These are phyloP conservation scores for Glaciozyma martinii DNA, from an alignment of 768 basidiomycete species.

Conservation along the genomic window DNA sequence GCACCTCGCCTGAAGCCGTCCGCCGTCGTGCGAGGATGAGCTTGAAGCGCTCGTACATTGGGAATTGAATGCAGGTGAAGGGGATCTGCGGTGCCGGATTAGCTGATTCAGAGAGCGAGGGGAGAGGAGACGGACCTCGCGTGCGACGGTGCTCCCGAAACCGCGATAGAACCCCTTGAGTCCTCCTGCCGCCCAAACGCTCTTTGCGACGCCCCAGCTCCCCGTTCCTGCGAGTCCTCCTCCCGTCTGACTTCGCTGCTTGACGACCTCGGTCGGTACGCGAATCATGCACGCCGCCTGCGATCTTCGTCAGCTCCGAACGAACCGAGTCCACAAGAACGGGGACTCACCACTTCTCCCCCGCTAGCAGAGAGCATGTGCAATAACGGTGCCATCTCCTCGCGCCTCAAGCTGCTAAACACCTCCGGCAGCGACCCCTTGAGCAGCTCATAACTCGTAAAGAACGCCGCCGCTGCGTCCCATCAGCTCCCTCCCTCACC, in stretches of 20 bases:
- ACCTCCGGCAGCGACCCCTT: slow-evolving; percentile 64
- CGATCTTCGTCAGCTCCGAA: not conserved
- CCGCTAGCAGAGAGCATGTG: slow-evolving; percentile 51
- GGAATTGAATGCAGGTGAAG: slow-evolving; percentile 92
- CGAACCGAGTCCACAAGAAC: not conserved
- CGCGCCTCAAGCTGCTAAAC: slow-evolving; percentile 46
- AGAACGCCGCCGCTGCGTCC: slow-evolving; percentile 79
- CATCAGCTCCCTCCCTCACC: not conserved
- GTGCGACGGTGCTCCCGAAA: slow-evolving; percentile 66
- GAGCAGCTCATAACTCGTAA: slow-evolving; percentile 82
- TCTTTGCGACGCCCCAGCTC: slow-evolving; percentile 37
- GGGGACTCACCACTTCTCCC: slow-evolving; percentile 49
- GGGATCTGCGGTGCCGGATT: slow-evolving; percentile 58
- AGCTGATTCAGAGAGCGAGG: not conserved
- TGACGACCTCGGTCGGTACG: slow-evolving; percentile 93
- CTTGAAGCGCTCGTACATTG: slow-evolving; percentile 85
- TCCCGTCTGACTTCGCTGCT: slow-evolving; percentile 81
- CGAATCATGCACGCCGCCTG: slow-evolving; percentile 73
- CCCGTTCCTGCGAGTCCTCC: slow-evolving; percentile 49
- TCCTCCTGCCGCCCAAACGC: slow-evolving; percentile 51
- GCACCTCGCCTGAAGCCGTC: slow-evolving; percentile 47
- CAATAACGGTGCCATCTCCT: slow-evolving; percentile 47
- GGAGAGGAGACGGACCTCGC: slow-evolving; percentile 48
- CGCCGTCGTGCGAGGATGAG: slow-evolving; percentile 47
- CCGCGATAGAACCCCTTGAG: slow-evolving; percentile 77